Evolutionary conservation across 2,329 filamentous ascomycete species (phyloP), one percentile per base, ranked within the genome.

Genomic region (Zasmidium angulare): DNA sequence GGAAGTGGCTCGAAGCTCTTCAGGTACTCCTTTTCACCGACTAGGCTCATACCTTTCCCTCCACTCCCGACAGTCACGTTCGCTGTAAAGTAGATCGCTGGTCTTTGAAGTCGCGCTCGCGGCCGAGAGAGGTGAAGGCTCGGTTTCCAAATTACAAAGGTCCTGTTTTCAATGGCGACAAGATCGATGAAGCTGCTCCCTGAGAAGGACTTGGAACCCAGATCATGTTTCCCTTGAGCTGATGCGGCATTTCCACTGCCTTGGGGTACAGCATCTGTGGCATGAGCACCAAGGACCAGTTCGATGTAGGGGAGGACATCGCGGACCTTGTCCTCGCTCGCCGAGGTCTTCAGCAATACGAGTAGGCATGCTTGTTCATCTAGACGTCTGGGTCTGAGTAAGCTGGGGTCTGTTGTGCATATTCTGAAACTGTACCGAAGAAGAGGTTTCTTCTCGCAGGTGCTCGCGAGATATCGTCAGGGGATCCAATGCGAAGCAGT

Each of bases 1-100:
- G 89, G 87, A 6, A 87, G 83, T 0, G 90, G 86, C 23, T 87
- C 76, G 58, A 86, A 84, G 69, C 87, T 90, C 36, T 84, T 83
- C 29, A 93, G 80, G 69, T 91, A 91, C 54, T 89, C 86, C 59
- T 84, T 80, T 10, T 78, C 76, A 21, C 74, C 63, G 68, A 82
- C 86, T 43, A 17, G n/a, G 62, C 90, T 75, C 63, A 59, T 76
- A 68, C 75, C 78, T 22, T 77, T 50, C 20, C 23, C 24, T 48
- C 50, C 19, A 29, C 43, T 26, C 31, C 54, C 50, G 21, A 70
- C 31, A 2, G 52, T 61, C 19, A 73, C 29, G 23, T 62, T 67
- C 2, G 67, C 69, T 29, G 80, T 77, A 71, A 93, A 89, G 52
- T 89, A 83, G 26, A 89, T 79, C 0, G 84, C 84, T 1, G 89